These are phyloP conservation scores for Chaetomium tenue DNA, from an alignment of 495 filamentous ascomycete species.

Conservation along the genomic window DNA sequence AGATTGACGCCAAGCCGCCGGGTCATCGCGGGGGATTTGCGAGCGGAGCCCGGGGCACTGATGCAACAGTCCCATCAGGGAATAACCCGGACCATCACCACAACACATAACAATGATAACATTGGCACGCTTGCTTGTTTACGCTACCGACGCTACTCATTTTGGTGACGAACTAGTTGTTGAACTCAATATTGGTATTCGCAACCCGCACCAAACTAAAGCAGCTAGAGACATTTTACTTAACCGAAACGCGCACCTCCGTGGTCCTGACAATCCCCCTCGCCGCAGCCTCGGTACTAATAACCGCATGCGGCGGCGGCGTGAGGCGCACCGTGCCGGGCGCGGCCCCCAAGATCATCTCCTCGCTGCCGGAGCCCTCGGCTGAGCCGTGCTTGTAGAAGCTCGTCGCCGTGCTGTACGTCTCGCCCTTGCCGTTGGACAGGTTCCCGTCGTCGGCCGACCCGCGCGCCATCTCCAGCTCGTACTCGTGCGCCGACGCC, in stretches of 20 bases:
- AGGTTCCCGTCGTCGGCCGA: slow-evolving; percentile 8
- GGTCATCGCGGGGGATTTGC: neutral
- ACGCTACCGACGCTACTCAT: too few relatives aligned
- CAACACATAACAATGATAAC: too few relatives aligned
- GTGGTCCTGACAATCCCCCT: slow-evolving; percentile 22
- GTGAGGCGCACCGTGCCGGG: neutral
- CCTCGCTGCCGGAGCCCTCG: slow-evolving; percentile 17
- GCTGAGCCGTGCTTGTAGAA: slow-evolving; percentile 16
- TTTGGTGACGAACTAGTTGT: neutral
- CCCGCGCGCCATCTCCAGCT: neutral
- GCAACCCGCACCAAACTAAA: neutral
- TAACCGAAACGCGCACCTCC: slow-evolving; percentile 14
- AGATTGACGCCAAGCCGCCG: neutral
- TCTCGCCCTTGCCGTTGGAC: neutral
- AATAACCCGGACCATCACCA: too few relatives aligned
- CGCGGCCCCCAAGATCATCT: slow-evolving; percentile 13
- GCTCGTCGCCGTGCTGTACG: slow-evolving; percentile 10
- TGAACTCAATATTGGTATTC: neutral
- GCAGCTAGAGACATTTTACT: neutral
- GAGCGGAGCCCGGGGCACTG: neutral
- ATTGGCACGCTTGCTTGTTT: too few relatives aligned
- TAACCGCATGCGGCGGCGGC: neutral
- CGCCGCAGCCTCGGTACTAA: neutral
- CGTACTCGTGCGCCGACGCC: slow-evolving; percentile 6
- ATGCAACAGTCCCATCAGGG: neutral